Conservation (phyloP, 257 asterid species). For the Avicennia marina region DNA sequence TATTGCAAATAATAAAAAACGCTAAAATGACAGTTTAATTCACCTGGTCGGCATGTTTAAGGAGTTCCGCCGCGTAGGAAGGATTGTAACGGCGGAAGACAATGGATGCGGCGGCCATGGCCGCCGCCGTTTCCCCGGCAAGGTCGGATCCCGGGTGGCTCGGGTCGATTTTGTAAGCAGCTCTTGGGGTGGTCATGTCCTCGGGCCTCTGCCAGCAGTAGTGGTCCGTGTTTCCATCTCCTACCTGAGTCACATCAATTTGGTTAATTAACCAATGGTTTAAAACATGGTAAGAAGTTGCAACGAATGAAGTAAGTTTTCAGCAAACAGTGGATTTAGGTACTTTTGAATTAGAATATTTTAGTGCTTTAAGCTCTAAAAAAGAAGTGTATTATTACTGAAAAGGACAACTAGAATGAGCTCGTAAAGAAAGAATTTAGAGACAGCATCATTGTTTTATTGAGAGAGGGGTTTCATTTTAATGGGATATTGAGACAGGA, state of each 20-base stretch:
- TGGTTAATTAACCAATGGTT: neutral
- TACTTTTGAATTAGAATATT: constrained; percentile 8
- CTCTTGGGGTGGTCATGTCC: constrained; percentile 89
- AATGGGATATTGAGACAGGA: no score
- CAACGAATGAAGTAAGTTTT: neutral
- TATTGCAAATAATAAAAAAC: neutral
- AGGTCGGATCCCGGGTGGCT: constrained; percentile 88
- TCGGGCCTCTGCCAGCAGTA: constrained; percentile 96
- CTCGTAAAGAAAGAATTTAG: neutral
- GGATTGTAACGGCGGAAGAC: constrained; percentile 71
- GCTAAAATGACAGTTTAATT: neutral
- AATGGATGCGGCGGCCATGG: constrained; percentile 91
- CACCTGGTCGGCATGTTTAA: constrained; percentile 78
- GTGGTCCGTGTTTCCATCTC: constrained; percentile 93
- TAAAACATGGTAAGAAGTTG: neutral
- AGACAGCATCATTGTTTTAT: neutral
- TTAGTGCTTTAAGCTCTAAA: neutral
- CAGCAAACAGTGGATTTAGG: neutral
- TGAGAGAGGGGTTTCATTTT: no score
- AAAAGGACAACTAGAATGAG: constrained; percentile 9
- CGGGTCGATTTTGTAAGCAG: constrained; percentile 72
- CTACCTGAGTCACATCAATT: constrained; percentile 51
- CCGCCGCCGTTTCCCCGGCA: constrained; percentile 96
- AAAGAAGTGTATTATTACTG: constrained; percentile 11
- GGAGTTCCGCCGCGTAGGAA: constrained; percentile 69